Base-by-base conservation (phyloP, 139 green algal species). In the Nannochloris sp. region DNA sequence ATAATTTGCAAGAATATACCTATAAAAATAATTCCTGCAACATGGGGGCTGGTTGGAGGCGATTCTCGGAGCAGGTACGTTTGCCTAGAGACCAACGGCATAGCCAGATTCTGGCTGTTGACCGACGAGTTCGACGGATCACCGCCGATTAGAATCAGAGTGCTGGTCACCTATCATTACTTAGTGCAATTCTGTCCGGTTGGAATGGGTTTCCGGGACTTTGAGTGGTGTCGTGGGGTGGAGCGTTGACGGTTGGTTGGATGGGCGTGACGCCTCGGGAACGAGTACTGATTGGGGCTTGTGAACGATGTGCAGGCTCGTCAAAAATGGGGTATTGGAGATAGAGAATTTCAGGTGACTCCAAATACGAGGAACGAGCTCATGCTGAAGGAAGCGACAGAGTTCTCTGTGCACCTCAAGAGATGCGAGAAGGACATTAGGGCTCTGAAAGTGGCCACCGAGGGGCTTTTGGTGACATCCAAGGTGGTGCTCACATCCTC, bases 371-470 rank as follows among this genome's bases (percentile, higher is more conserved):
- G 88, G 15, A 93, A 92, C 70, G 83, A 90, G 60, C 74, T 80
- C 27, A 95, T 95, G 88, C 75, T 94, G 43, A 69, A 71, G 43
- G 88, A 95, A 62, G 85, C 87, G 12, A 82, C 75, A 4, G 74
- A 88, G 15, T 95, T 95, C 71, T 81, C 83, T 2, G 34, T 43
- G 8, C 81, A 87, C 44, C 68, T 95, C 44, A 72, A 71, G 44
- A 61, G 74, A 8, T 76, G 90, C 19, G 85, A 95, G 80, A 88
- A 85, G 61, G 85, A 95, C 59, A 80, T 94, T n/a, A 73, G 73
- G 1, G 66, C 56, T 14, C 67, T 90, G 54, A 83, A 91, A 55
- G 85, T 80, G 34, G 75, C 83, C 25, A 80, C 87, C 2, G 86
- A 94, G 54, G 74, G 83, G 29, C 67, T 85, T 12, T 64, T 85